Conservation (phyloP, 805 yeast species). For the Candida ipomoeae region DNA sequence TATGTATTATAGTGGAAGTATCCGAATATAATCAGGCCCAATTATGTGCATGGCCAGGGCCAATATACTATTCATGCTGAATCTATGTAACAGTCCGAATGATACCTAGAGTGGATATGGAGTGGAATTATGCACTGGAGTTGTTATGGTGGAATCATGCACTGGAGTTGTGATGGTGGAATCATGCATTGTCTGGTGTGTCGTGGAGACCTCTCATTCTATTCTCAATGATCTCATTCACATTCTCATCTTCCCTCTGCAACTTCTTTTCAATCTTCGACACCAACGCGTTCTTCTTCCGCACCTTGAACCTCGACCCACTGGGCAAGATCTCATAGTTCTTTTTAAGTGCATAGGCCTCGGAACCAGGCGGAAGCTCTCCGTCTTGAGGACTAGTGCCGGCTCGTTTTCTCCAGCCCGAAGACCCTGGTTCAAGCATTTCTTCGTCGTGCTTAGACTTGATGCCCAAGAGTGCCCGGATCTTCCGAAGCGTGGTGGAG, state of each 20-base stretch:
- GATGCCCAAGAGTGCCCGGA: conserved; percentile 16
- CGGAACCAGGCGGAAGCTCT: conserved; percentile 50
- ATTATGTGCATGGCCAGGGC: too few species aligned
- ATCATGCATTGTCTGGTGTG: too few species aligned
- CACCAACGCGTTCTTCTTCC: conserved; percentile 18
- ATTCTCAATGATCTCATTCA: conserved; percentile 53
- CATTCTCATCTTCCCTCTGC: conserved; percentile 41
- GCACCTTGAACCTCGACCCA: conserved; percentile 56
- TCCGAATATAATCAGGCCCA: too few species aligned
- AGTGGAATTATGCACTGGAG: too few species aligned
- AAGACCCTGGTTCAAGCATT: conserved; percentile 20
- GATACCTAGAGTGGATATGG: too few species aligned
- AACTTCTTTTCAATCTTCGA: conserved; percentile 37
- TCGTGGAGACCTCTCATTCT: conserved; percentile 23
- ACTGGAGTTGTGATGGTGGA: too few species aligned
- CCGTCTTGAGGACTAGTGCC: conserved; percentile 43
- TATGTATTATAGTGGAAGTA: too few species aligned
- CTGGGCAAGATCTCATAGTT: conserved; percentile 64
- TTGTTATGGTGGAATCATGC: too few species aligned
- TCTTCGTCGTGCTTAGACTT: conserved; percentile 15
- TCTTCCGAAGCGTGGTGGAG: conserved; percentile 20
- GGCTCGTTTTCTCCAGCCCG: conserved; percentile 44
- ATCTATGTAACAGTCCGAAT: too few species aligned
- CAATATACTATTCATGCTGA: too few species aligned
- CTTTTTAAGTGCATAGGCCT: conserved; percentile 24